Conservation (phyloP, 495 filamentous ascomycete species). For the Xylaria sp. region DNA sequence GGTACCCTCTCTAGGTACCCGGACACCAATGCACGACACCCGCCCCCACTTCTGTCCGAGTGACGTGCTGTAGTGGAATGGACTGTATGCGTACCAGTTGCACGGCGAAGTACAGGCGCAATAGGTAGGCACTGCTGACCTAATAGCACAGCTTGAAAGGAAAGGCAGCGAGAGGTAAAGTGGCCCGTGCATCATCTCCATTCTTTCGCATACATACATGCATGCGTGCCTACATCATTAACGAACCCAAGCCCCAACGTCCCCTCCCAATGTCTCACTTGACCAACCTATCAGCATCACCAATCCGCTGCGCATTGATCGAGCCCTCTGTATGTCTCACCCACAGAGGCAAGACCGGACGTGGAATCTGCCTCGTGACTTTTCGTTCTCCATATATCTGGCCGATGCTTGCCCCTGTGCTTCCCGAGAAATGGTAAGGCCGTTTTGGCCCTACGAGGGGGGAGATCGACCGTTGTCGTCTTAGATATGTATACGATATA, state of each 20-base stretch:
- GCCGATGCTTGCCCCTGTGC: neutral
- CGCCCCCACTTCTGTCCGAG: slow-evolving; percentile 8
- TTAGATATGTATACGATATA: neutral
- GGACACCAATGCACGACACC: slow-evolving; percentile 24
- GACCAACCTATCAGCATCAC: slow-evolving; percentile 20
- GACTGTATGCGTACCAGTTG: neutral
- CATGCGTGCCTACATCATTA: neutral
- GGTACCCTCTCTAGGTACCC: neutral
- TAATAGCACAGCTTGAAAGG: no score
- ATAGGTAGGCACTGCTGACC: no score
- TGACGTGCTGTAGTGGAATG: slow-evolving; percentile 1
- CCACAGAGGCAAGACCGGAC: neutral
- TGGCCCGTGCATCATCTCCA: neutral
- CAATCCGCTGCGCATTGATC: slow-evolving; percentile 8
- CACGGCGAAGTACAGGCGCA: neutral
- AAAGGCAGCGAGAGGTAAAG: neutral
- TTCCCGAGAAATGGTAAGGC: slow-evolving; percentile 12
- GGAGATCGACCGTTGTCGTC: neutral
- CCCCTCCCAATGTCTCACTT: slow-evolving; percentile 22
- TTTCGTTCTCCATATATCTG: neutral
- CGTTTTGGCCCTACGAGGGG: slow-evolving; percentile 6
- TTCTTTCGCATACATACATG: neutral
- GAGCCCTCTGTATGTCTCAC: slow-evolving; percentile 29
- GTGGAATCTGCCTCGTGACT: slow-evolving; percentile 26
- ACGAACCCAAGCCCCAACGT: slow-evolving; percentile 17